Conservation (phyloP, 179 eudicot species). For the Beta lomatogona region DNA sequence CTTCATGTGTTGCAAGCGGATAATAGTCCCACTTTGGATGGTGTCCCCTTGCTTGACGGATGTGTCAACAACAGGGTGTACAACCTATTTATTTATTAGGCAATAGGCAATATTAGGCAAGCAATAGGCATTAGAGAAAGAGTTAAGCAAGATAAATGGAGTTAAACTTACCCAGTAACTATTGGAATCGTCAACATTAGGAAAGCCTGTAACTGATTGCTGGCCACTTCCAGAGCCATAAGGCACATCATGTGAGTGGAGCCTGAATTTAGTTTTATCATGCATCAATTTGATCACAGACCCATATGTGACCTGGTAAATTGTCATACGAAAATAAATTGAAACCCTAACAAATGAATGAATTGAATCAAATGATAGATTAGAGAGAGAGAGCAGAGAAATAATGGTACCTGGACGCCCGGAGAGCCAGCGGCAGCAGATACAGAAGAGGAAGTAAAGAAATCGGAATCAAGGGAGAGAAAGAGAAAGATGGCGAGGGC, state of each 20-base stretch:
- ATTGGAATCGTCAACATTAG: slow-evolving; percentile 83
- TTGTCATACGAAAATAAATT: background rate
- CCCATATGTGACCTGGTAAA: slow-evolving; percentile 79
- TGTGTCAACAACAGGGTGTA: slow-evolving; percentile 58
- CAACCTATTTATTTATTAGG: slow-evolving; percentile 42
- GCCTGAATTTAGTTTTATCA: slow-evolving; percentile 72
- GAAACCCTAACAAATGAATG: no score
- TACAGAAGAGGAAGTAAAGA: slow-evolving; percentile 38
- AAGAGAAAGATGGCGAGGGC: slow-evolving; percentile 67
- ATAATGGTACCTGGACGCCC: slow-evolving; percentile 53
- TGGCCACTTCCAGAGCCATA: slow-evolving; percentile 99
- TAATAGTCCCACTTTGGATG: slow-evolving; percentile 60
- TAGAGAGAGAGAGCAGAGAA: background rate
- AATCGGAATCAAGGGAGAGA: slow-evolving; percentile 68
- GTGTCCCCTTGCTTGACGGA: slow-evolving; percentile 74
- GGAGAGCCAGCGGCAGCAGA: slow-evolving; percentile 53
- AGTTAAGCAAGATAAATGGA: no score
- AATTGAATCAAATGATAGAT: background rate
- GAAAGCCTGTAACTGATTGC: slow-evolving; percentile 92
- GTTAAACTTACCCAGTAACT: slow-evolving; percentile 82
- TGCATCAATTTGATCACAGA: slow-evolving; percentile 90
- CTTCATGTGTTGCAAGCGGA: slow-evolving; percentile 92
- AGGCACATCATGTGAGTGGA: slow-evolving; percentile 95
- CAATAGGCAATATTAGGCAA: fast-evolving
- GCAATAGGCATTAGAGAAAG: no score